Conservation (phyloP, 495 filamentous ascomycete species). For the Xylaria curta region DNA sequence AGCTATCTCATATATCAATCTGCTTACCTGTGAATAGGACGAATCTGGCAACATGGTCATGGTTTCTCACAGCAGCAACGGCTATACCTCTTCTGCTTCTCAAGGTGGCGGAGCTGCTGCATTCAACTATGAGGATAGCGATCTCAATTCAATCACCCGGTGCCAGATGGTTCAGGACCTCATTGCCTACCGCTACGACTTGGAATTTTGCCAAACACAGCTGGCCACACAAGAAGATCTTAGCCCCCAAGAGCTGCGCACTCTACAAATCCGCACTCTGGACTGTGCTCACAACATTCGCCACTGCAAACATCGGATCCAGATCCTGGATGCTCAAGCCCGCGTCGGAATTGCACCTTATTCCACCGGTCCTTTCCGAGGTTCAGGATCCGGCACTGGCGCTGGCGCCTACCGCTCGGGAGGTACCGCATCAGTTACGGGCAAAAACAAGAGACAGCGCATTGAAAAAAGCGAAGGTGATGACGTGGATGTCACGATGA, state of each 20-base stretch:
- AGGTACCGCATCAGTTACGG: conserved; percentile 4
- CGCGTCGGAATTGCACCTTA: conserved; percentile 21
- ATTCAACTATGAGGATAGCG: conserved; percentile 36
- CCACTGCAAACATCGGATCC: conserved; percentile 47
- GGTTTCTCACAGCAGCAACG: conserved; percentile 21
- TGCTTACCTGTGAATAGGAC: conserved; percentile 17
- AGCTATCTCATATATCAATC: background rate
- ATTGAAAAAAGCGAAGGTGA: conserved; percentile 27
- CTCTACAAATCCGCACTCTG: conserved; percentile 46
- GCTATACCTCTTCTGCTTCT: conserved; percentile 25
- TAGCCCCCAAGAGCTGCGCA: conserved; percentile 51
- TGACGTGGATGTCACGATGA: background rate
- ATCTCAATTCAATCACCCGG: conserved; percentile 48
- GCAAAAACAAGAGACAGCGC: conserved; percentile 29
- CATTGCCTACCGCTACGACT: conserved; percentile 47
- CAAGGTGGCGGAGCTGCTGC: conserved; percentile 9
- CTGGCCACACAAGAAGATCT: conserved; percentile 40
- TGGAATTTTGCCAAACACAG: conserved; percentile 45
- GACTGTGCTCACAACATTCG: conserved; percentile 53
- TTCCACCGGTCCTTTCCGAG: background rate
- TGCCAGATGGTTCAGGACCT: conserved; percentile 53
- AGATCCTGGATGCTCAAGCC: conserved; percentile 38
- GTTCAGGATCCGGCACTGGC: conserved; percentile 6
- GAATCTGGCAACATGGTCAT: conserved; percentile 12
- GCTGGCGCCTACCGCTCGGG: conserved; percentile 9